Conservation (phyloP, 2,329 filamentous ascomycete species). For the Rutstroemia sp. region DNA sequence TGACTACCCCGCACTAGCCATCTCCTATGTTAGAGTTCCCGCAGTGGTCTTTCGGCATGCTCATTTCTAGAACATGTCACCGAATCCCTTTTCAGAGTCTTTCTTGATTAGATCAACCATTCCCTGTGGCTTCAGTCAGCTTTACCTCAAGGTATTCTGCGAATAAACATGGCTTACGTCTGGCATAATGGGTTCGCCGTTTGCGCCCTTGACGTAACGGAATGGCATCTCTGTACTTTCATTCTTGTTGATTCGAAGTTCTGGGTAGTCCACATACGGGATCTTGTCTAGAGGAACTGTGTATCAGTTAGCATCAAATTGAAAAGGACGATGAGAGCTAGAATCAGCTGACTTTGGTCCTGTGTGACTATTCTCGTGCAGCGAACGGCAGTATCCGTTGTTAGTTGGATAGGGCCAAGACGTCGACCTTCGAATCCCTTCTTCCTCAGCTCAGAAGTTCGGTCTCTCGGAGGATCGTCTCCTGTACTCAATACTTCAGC, state of each 20-base stretch:
- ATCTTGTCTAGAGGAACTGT: slow-evolving; percentile 72
- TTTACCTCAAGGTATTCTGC: neutral
- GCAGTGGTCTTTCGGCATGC: neutral
- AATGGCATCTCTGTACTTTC: slow-evolving; percentile 98
- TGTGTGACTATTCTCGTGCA: slow-evolving; percentile 87
- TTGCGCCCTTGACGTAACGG: slow-evolving; percentile 73
- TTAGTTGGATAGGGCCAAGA: slow-evolving; percentile 93
- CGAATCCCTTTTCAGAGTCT: slow-evolving; percentile 86
- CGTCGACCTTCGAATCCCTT: slow-evolving; percentile 87
- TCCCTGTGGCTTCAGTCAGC: slow-evolving; percentile 41
- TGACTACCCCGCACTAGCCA: neutral
- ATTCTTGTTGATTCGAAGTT: slow-evolving; percentile 81
- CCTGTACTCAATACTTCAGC: slow-evolving; percentile 42
- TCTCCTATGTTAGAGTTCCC: neutral
- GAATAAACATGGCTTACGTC: slow-evolving; percentile 47
- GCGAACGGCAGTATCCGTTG: slow-evolving; percentile 91
- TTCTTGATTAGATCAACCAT: slow-evolving; percentile 93
- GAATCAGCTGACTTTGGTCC: slow-evolving; percentile 58
- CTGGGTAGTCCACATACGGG: slow-evolving; percentile 78
- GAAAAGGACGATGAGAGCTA: neutral
- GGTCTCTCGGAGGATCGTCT: slow-evolving; percentile 89
- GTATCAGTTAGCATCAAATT: slow-evolving; percentile 4
- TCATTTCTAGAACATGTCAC: slow-evolving; percentile 65
- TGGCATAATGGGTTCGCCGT: slow-evolving; percentile 84
- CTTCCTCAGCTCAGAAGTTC: slow-evolving; percentile 89